These are phyloP conservation scores for Leucaena leucocephala DNA, from an alignment of 306 rosid genomes.

Conservation along the genomic window DNA sequence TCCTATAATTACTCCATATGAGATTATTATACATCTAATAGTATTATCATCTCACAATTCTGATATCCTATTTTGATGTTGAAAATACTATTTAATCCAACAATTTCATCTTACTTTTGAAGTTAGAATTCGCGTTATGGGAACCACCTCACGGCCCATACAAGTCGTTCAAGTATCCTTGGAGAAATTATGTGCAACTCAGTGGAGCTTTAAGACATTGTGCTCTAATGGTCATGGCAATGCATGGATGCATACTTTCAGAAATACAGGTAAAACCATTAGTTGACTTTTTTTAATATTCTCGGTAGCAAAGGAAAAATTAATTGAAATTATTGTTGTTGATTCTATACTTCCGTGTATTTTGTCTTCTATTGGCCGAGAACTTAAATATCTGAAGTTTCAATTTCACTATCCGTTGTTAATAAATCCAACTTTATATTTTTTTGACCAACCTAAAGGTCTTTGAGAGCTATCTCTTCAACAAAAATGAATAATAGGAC, in stretches of 20 bases:
- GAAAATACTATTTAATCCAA: slow-evolving; percentile 3
- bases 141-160: slow-evolving; percentile 88
- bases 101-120: slow-evolving; percentile 16
- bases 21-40: neutral
- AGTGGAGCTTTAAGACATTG: slow-evolving; percentile 83
- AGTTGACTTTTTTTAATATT: neutral
- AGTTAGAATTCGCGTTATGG: slow-evolving; percentile 80
- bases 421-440: too few relatives aligned
- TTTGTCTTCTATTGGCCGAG: neutral
- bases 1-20: neutral
- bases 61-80: slow-evolving; percentile 2
- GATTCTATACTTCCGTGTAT: neutral
- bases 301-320: neutral
- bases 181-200: slow-evolving; percentile 64
- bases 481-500: too few relatives aligned
- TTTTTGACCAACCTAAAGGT: too few relatives aligned
- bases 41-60: slow-evolving; percentile 23
- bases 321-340: neutral
- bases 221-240: slow-evolving; percentile 81
- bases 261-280: slow-evolving; percentile 68
- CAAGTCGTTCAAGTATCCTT: slow-evolving; percentile 63
- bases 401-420: neutral
- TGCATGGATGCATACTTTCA: slow-evolving; percentile 85
- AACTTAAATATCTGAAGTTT: neutral
- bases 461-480: too few relatives aligned